A percentile compares a stretch with the other conserved stretches of the same genome.
Evolutionary conservation across 257 asterid genomes (phyloP).

Genomic region (Lantana camara): DNA sequence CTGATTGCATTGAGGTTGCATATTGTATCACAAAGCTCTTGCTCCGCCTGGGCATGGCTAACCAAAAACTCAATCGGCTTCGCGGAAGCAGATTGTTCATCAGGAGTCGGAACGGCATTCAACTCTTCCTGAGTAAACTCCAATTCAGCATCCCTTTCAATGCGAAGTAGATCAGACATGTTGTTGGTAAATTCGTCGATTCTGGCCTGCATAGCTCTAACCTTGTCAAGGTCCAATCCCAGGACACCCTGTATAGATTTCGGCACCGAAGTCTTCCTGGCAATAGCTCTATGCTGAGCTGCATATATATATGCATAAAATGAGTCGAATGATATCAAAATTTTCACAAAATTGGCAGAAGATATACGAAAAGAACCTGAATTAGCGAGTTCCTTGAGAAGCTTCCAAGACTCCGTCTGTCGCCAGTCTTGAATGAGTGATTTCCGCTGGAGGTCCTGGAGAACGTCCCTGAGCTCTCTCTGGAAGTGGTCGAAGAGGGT

Average conservation of each 20-base stretch:
- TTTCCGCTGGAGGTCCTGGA: constrained; percentile 62
- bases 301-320: constrained; percentile 40
- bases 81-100: constrained; percentile 47
- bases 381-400: constrained; percentile 79
- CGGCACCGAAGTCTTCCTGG: constrained; percentile 60
- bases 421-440: constrained; percentile 68
- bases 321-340: too few species aligned
- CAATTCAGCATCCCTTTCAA: constrained; percentile 89
- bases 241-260: constrained; percentile 59
- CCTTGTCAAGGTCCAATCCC: constrained; percentile 75
- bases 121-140: constrained; percentile 95
- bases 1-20: constrained; percentile 91
- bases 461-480: constrained; percentile 88
- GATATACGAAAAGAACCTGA: constrained; percentile 51
- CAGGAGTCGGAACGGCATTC: constrained; percentile 86
- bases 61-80: constrained; percentile 87
- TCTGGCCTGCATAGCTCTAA: constrained; percentile 63
- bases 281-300: constrained; percentile 92
- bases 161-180: constrained; percentile 79
- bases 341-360: not conserved
- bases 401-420: constrained; percentile 82
- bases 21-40: constrained; percentile 93
- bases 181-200: constrained; percentile 66
- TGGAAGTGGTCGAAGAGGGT: constrained; percentile 95
- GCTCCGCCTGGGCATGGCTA: constrained; percentile 88